A percentile compares a stretch with the other conserved stretches of the same genome.
Conservation (phyloP, 2,329 filamentous ascomycete species). For the Sporothrix mexicana region DNA sequence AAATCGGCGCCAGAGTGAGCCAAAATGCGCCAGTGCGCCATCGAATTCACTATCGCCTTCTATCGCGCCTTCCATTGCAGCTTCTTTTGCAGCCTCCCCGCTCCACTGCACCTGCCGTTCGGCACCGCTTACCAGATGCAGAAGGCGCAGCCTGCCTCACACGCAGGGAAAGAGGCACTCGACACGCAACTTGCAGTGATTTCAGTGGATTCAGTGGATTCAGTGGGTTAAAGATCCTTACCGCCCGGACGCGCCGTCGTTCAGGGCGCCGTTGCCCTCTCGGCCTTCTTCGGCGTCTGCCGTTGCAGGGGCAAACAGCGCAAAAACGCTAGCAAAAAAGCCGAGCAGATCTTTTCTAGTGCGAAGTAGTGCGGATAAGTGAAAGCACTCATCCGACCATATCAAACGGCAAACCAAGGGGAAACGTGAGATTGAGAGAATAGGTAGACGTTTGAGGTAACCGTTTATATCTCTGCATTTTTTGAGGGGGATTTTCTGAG, state of each 20-base stretch:
- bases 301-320: slow-evolving; percentile 9
- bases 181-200: background rate
- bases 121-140: slow-evolving; percentile 15
- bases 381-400: background rate
- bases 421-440: background rate
- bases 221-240: background rate
- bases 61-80: background rate
- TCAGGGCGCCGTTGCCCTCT: background rate
- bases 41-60: slow-evolving; percentile 15
- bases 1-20: background rate
- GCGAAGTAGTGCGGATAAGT: slow-evolving; percentile 19
- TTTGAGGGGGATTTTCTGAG: background rate
- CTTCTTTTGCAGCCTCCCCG: background rate
- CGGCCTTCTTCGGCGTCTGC: slow-evolving; percentile 3
- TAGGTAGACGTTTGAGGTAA: background rate
- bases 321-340: background rate
- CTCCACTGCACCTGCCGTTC: slow-evolving; percentile 15
- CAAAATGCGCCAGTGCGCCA: background rate
- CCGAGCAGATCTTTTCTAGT: slow-evolving; percentile 13
- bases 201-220: background rate
- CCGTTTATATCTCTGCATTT: background rate
- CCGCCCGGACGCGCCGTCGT: slow-evolving; percentile 10
- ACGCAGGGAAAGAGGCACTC: background rate
- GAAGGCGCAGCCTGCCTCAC: slow-evolving; percentile 7
- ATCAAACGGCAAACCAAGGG: background rate